Evolutionary conservation across 176 grass and related monocot genomes (phyloP).

Genomic region (Miscanthus lutarioriparius): DNA sequence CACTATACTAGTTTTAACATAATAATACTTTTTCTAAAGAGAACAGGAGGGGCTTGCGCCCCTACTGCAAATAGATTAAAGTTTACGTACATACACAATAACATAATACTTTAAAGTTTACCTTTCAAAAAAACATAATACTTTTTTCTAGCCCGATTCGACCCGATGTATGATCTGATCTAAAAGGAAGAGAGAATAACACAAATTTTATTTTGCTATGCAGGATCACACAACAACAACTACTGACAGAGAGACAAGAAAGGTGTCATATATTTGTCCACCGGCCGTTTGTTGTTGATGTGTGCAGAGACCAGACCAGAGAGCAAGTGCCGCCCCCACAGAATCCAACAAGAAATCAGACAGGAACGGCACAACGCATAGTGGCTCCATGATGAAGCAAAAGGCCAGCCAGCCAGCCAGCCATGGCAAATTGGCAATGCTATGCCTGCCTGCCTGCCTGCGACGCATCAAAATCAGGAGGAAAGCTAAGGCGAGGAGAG

Average conservation of each 20-base stretch:
- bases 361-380: background rate
- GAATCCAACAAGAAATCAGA: conserved; percentile 16
- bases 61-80: too few species aligned
- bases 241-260: background rate
- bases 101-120: too few species aligned
- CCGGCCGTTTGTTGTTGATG: background rate
- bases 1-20: too few species aligned
- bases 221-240: background rate
- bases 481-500: background rate
- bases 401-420: background rate
- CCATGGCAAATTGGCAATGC: background rate
- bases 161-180: too few species aligned
- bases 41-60: too few species aligned
- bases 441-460: background rate
- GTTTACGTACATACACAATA: too few species aligned
- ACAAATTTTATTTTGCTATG: too few species aligned
- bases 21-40: too few species aligned
- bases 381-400: conserved; percentile 25
- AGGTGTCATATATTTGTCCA: background rate
- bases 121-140: too few species aligned
- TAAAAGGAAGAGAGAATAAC: too few species aligned
- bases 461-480: conserved; percentile 15
- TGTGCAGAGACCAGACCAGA: background rate
- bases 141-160: too few species aligned
- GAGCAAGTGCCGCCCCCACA: background rate